Evolutionary conservation across 306 rosid genomes (phyloP).

Genomic region (Carpinus viminea): DNA sequence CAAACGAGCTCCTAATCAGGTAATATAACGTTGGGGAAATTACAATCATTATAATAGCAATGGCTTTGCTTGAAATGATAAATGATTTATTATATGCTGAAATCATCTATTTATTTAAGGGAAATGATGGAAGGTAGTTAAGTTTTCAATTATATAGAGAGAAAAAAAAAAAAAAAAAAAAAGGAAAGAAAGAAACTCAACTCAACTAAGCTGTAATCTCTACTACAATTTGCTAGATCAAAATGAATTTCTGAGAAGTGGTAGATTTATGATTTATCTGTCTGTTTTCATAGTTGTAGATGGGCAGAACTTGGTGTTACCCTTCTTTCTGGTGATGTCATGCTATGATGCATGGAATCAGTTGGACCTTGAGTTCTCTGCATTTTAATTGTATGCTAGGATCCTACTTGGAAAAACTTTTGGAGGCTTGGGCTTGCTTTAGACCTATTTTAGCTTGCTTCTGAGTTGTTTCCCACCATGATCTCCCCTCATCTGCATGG

Average conservation of each 20-base stretch:
- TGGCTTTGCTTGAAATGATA: not conserved
- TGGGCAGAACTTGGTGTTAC: not conserved
- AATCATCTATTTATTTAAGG: not conserved
- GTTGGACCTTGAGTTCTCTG: not conserved
- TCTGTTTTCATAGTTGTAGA: not conserved
- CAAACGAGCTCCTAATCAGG: slow-evolving; percentile 84
- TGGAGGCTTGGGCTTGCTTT: not conserved
- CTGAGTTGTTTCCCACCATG: not conserved
- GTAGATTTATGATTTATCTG: not conserved
- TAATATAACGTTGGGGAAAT: slow-evolving; percentile 21
- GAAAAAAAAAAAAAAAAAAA: not conserved
- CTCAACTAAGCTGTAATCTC: not conserved
- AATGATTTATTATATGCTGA: not conserved
- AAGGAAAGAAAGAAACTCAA: not conserved
- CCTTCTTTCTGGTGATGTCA: not conserved
- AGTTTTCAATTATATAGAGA: not conserved
- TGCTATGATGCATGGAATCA: not conserved
- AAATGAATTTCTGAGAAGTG: not conserved
- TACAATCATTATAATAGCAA: not conserved
- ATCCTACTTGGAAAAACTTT: not conserved
- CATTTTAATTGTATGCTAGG: not conserved
- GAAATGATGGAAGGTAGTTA: slow-evolving; percentile 8
- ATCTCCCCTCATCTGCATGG: not conserved
- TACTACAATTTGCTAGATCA: not conserved
- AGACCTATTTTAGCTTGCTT: not conserved